Evolutionary conservation across 2,329 filamentous ascomycete genomes (phyloP), one percentile per base, ranked within the genome.

Genomic region (Mollisiaceae sp.): DNA sequence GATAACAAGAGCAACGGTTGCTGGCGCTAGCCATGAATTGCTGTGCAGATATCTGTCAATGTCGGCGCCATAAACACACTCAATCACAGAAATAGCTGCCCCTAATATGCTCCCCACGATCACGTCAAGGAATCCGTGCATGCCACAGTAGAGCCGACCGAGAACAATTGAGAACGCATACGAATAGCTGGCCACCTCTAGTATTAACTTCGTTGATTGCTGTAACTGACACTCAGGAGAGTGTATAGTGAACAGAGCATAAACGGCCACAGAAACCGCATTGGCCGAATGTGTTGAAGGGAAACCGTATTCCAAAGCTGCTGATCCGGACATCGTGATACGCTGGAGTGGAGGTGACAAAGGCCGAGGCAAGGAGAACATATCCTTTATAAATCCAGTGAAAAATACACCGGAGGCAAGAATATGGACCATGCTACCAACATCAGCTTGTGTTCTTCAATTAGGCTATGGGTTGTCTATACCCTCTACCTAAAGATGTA

Each of bases 221-320:
- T 85, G 79, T 65, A 92, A 81, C 20, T 85, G 82, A 63, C 89
- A 87, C n/a, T 88, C 85, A 0, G 88, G 84, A 32, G 85, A 85
- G 69, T 85, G 86, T 20, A 98, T 81, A 56, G 89, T 82, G 62
- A 94, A 84, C 8, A 98, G 81, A 36, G 86, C 89, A 77, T 97
- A 97, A 5, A 97, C 85, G 41, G 93, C 92, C 18, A 98, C 94
- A 0, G 94, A 97, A 8, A 98, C 91, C 1, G 95, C 95, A 77
- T 99, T 99, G 58, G 95, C 95, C 15, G 94, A 97, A 77, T 99
- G 95, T 0, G 95, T 98, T 9, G 94, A 97, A 0, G 95, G 95
- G 73, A 98, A 98, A 22, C 95, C 95, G 76, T 99, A 99, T 76
- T 99, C 95, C 62, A 99, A 85, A 11, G 94, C 93, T 3, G 92